These are phyloP conservation scores for Calonectria pauciramosa DNA, from an alignment of 2,329 filamentous ascomycete genomes.

Conservation along the genomic window DNA sequence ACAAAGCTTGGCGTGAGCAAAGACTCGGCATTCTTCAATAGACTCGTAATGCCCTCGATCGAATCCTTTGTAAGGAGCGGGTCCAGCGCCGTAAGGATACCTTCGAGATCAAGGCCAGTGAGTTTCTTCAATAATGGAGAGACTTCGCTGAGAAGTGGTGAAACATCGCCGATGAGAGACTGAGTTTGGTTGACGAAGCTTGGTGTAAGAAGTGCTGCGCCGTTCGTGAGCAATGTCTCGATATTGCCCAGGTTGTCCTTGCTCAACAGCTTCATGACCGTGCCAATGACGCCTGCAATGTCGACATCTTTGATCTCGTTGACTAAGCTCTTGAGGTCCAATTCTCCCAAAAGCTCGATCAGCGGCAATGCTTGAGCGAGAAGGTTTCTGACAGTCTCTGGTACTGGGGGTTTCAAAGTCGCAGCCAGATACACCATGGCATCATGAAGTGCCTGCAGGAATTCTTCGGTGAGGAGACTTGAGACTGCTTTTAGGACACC, in stretches of 20 bases:
- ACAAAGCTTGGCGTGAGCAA: slow-evolving; percentile 43
- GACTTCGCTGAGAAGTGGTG: slow-evolving; percentile 45
- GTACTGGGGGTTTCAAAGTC: slow-evolving; percentile 55
- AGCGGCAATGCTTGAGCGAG: slow-evolving; percentile 47
- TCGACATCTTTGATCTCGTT: slow-evolving; percentile 49
- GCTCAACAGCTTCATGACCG: slow-evolving; percentile 48
- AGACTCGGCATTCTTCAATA: slow-evolving; percentile 51
- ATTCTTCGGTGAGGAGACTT: slow-evolving; percentile 53
- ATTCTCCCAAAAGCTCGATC: slow-evolving; percentile 46
- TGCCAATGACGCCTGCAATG: slow-evolving; percentile 47
- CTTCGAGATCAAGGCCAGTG: slow-evolving; percentile 51
- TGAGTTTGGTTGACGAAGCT: slow-evolving; percentile 38
- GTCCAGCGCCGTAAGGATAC: slow-evolving; percentile 48
- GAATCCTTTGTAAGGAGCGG: slow-evolving; percentile 52
- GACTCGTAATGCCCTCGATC: slow-evolving; percentile 46
- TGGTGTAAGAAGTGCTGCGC: slow-evolving; percentile 51
- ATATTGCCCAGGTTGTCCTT: slow-evolving; percentile 51
- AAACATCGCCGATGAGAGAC: slow-evolving; percentile 51
- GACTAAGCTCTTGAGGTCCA: slow-evolving; percentile 52
- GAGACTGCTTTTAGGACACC: slow-evolving; percentile 47
- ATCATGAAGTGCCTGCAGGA: slow-evolving; percentile 57
- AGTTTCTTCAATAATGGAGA: slow-evolving; percentile 40
- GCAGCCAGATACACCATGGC: slow-evolving; percentile 56
- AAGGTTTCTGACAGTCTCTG: slow-evolving; percentile 46
- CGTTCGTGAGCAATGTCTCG: slow-evolving; percentile 52